phyloP scores from a whole-genome alignment of 441 rosid genomes.

The Gossypium gossypioides region DNA sequence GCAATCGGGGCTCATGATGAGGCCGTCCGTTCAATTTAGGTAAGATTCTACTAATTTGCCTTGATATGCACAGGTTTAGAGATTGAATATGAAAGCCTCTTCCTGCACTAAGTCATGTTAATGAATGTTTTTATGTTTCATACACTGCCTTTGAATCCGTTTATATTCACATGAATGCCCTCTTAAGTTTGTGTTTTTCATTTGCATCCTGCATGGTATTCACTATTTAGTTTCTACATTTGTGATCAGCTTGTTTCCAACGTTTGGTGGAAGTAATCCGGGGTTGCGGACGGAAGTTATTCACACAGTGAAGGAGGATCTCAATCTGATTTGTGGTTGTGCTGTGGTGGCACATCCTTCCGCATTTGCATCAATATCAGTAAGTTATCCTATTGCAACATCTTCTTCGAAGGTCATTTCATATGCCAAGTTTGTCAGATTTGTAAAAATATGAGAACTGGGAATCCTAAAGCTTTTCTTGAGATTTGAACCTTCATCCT shows the following conservation, averaged over 20 bases:
- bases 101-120: background rate
- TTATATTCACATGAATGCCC: background rate
- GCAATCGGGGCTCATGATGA: slow-evolving; percentile 75
- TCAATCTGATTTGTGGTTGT: slow-evolving; percentile 72
- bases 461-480: background rate
- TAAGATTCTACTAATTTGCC: slow-evolving; percentile 14
- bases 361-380: slow-evolving; percentile 66
- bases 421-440: background rate
- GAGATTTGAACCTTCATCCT: background rate
- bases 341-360: slow-evolving; percentile 57
- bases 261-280: slow-evolving; percentile 86
- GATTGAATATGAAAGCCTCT: background rate
- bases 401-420: background rate
- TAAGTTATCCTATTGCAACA: slow-evolving; percentile 27
- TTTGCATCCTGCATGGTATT: background rate
- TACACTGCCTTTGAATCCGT: background rate
- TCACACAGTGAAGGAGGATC: slow-evolving; percentile 69
- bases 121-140: background rate
- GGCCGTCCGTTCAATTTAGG: slow-evolving; percentile 70
- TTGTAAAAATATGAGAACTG: background rate
- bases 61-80: background rate
- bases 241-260: slow-evolving; percentile 51
- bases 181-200: background rate
- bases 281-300: slow-evolving; percentile 63
- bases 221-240: background rate